Base-by-base conservation (phyloP, 768 basidiomycete species). In the Neoboletus magnificus region DNA sequence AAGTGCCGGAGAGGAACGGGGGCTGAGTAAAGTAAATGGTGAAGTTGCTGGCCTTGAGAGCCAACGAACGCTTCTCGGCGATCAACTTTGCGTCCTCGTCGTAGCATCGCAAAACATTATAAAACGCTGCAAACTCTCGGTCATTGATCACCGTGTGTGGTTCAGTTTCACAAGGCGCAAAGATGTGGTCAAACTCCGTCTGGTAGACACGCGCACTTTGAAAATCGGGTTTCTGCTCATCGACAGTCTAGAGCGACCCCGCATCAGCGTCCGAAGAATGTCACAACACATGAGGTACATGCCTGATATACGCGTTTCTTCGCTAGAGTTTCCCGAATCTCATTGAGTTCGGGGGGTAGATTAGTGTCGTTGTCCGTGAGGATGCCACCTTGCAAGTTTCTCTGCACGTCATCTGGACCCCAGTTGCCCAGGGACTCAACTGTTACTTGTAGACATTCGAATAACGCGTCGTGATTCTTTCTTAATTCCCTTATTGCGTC, bases 41-140 rank as follows among this genome's bases (percentile, higher is more conserved):
- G 23, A 64, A 61, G 18, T 48, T 57, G 35, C 33, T 43, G 3
- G 47, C 32, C 27, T 42, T 55, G 40, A 55, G n/a, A 29, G 41
- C 29, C 22, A 9, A 35, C 18, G 46, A 48, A 3, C 3, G 1
- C 3, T 20, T 6, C 0, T 1, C 0, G 8, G 8, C 2, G 23
- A 42, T 35, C 18, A 3, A 20, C 18, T 0, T 0, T 11, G 12
- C 40, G 7, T 41, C 30, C 16, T 29, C 2, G 13, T 42, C 11
- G n/a, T 27, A 54, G 16, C 9, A 5, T 9, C 40, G 20, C 5
- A 46, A 36, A 48, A 53, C 15, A 3, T 9, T 11, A 13, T 40
- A 47, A 13, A 53, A 53, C 11, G 36, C 44, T 8, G 16, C 37
- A 25, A 29, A 43, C 36, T 52, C 42, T 2, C 42, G 32, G 20